Percentiles rank a stretch among this genome's conserved stretches.
Conservation (phyloP, 2,329 filamentous ascomycete genomes). For the Xylariaceae sp. region DNA sequence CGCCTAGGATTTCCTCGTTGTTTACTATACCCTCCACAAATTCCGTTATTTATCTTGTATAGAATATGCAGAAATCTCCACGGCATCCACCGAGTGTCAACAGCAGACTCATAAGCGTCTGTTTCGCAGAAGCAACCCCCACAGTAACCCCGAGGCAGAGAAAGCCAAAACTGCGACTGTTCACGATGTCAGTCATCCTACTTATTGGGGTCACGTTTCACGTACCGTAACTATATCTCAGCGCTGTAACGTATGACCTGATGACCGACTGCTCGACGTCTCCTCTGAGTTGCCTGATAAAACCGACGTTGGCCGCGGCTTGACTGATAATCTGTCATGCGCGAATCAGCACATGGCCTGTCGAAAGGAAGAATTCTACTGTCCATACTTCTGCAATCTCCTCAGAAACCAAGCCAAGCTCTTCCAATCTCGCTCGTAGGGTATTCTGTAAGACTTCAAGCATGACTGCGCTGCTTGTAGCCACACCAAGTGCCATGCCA, state of each 20-base stretch:
- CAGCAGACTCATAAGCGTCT: too few species aligned
- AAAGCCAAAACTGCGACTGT: too few species aligned
- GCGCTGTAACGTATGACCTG: conserved; percentile 8
- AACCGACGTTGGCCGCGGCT: conserved; percentile 35
- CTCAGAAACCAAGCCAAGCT: conserved; percentile 19
- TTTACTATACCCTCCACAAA: too few species aligned
- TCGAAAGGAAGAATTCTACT: neutral
- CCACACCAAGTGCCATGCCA: conserved; percentile 27
- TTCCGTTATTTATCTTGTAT: too few species aligned
- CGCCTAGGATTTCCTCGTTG: too few species aligned
- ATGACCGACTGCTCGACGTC: conserved; percentile 6
- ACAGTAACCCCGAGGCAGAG: too few species aligned
- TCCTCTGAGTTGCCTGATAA: conserved; percentile 23
- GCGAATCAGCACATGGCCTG: conserved; percentile 1
- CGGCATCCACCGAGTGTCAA: too few species aligned
- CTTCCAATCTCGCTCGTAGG: conserved; percentile 18
- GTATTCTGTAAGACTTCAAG: conserved; percentile 23
- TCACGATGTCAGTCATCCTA: too few species aligned
- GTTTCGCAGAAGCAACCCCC: too few species aligned
- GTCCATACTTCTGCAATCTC: conserved; percentile 13
- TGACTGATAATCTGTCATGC: conserved; percentile 31
- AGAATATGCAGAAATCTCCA: too few species aligned
- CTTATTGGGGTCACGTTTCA: neutral
- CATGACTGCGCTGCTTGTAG: conserved; percentile 21
- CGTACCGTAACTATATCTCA: conserved; percentile 13